Conservation (phyloP, 176 grass and related monocot species). For the Cenchrus fungigraminus region DNA sequence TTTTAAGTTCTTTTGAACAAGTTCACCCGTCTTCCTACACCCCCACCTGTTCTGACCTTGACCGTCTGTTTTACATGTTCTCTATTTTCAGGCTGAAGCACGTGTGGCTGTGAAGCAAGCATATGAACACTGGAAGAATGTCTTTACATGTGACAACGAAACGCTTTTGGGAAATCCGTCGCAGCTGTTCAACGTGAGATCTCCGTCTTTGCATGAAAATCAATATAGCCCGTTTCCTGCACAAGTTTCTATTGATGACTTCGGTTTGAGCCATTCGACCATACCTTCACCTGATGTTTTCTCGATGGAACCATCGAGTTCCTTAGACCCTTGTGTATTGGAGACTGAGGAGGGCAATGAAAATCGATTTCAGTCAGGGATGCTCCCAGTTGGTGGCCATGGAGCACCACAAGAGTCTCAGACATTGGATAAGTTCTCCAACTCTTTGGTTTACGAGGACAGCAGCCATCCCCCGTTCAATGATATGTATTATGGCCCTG, state of each 20-base stretch:
- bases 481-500: constrained; percentile 36
- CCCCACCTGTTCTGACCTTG: neutral
- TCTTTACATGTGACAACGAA: constrained; percentile 55
- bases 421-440: constrained; percentile 51
- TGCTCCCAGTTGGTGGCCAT: constrained; percentile 19
- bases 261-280: constrained; percentile 53
- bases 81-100: constrained; percentile 67
- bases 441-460: constrained; percentile 63
- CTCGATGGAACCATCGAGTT: constrained; percentile 38
- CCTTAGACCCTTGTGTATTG: constrained; percentile 39
- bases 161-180: constrained; percentile 38
- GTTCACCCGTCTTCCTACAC: neutral
- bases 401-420: constrained; percentile 32
- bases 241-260: constrained; percentile 46
- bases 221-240: constrained; percentile 49
- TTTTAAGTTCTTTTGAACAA: neutral
- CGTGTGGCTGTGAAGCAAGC: constrained; percentile 61
- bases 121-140: constrained; percentile 72
- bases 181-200: constrained; percentile 43
- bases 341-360: constrained; percentile 33
- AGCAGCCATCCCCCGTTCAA: constrained; percentile 47
- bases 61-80: constrained; percentile 23
- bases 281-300: constrained; percentile 68
- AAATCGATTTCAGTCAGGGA: constrained; percentile 42
- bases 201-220: constrained; percentile 46